Conservation (phyloP, 192 early-diverging fungal species). For the Mortierella claussenii region DNA sequence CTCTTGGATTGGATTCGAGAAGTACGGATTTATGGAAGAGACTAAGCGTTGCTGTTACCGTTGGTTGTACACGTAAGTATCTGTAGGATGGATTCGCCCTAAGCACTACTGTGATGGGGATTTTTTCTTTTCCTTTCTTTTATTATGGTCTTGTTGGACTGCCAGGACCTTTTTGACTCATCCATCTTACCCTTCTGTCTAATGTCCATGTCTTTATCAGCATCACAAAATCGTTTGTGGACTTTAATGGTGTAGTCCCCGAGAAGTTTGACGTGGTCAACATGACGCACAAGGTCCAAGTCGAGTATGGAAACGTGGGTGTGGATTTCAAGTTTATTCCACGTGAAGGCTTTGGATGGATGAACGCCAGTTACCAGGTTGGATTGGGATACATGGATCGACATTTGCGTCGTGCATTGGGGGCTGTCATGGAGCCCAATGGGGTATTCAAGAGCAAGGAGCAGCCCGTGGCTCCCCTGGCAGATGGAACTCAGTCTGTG, state of each 20-base stretch:
- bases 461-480: too few relatives aligned
- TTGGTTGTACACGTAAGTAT: slow-evolving; percentile 88
- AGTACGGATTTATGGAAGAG: slow-evolving; percentile 82
- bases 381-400: slow-evolving; percentile 80
- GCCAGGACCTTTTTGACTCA: not conserved
- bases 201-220: slow-evolving; percentile 38
- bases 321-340: slow-evolving; percentile 93
- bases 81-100: too few relatives aligned
- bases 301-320: slow-evolving; percentile 98
- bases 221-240: slow-evolving; percentile 94
- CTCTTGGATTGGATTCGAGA: slow-evolving; percentile 90
- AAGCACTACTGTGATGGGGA: too few relatives aligned
- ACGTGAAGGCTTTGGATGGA: slow-evolving; percentile 98
- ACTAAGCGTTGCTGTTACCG: slow-evolving; percentile 88
- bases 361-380: slow-evolving; percentile 93
- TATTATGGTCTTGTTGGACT: slow-evolving; percentile 4
- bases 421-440: slow-evolving; percentile 52
- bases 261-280: slow-evolving; percentile 97
- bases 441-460: slow-evolving; percentile 24
- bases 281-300: slow-evolving; percentile 89
- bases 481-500: too few relatives aligned
- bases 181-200: too few relatives aligned
- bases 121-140: not conserved
- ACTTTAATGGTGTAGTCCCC: slow-evolving; percentile 96
- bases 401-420: slow-evolving; percentile 81